phyloP scores from a whole-genome alignment of 2,329 filamentous ascomycete genomes.

The Neonectria ditissima region DNA sequence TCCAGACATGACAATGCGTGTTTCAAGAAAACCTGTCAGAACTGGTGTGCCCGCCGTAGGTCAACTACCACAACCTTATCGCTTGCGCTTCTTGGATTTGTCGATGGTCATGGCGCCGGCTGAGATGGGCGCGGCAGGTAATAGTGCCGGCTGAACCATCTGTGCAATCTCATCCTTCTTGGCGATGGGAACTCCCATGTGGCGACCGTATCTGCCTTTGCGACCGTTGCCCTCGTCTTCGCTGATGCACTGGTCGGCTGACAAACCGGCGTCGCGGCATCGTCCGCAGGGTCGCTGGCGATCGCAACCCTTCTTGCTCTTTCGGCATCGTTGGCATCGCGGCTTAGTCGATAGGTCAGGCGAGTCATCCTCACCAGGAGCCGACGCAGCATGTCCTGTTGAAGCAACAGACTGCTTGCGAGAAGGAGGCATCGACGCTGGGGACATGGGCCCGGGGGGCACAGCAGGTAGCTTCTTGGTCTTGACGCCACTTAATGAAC shows the following conservation, averaged over 20 bases:
- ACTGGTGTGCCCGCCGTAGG: background rate
- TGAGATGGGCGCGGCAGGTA: slow-evolving; percentile 59
- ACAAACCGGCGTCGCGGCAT: slow-evolving; percentile 95
- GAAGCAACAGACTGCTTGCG: slow-evolving; percentile 82
- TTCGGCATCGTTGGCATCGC: slow-evolving; percentile 96
- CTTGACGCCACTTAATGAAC: slow-evolving; percentile 55
- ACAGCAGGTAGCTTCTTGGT: slow-evolving; percentile 62
- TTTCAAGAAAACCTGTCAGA: slow-evolving; percentile 27
- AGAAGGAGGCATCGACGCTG: slow-evolving; percentile 75
- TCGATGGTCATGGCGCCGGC: slow-evolving; percentile 54
- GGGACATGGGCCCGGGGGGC: slow-evolving; percentile 66
- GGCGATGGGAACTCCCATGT: slow-evolving; percentile 73
- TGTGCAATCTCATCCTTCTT: slow-evolving; percentile 65
- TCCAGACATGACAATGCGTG: slow-evolving; percentile 26
- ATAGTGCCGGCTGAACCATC: slow-evolving; percentile 53
- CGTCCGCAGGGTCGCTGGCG: slow-evolving; percentile 94
- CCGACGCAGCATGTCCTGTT: slow-evolving; percentile 58
- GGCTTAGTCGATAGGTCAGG: slow-evolving; percentile 96
- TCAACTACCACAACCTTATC: slow-evolving; percentile 51
- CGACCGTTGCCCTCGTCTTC: slow-evolving; percentile 98
- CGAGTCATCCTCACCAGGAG: slow-evolving; percentile 83
- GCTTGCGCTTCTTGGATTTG: slow-evolving; percentile 73
- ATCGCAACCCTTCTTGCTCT: slow-evolving; percentile 99
- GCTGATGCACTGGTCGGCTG: slow-evolving; percentile 92
- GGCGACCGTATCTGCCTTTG: slow-evolving; percentile 87